Percentiles rank a stretch among this genome's conserved stretches.
phyloP scores from a whole-genome alignment of 768 basidiomycete species.

The Kwoniella botswanensis region DNA sequence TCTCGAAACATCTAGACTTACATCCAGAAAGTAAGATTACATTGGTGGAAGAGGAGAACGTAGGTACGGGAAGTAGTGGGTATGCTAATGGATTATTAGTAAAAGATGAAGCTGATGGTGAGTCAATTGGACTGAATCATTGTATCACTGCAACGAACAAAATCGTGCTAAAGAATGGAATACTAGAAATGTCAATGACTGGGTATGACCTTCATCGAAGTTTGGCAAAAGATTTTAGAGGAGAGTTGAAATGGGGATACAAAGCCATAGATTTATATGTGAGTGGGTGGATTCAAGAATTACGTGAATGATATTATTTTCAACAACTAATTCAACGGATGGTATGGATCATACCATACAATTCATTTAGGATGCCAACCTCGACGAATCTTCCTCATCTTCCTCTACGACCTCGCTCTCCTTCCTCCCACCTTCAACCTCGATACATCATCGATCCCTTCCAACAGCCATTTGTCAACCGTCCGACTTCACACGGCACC shows the following conservation, averaged over 20 bases:
- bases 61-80: slow-evolving; percentile 60
- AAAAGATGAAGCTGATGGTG: slow-evolving; percentile 61
- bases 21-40: slow-evolving; percentile 59
- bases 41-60: slow-evolving; percentile 71
- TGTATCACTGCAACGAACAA: background rate
- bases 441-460: background rate
- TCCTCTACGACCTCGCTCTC: too few relatives aligned
- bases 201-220: slow-evolving; percentile 75
- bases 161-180: background rate
- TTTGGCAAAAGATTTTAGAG: slow-evolving; percentile 71
- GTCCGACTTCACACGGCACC: slow-evolving; percentile 1
- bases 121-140: too few relatives aligned
- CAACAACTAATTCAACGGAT: too few relatives aligned
- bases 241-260: slow-evolving; percentile 76
- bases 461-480: background rate
- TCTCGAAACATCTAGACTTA: slow-evolving; percentile 59
- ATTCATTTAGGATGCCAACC: too few relatives aligned
- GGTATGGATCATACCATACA: too few relatives aligned
- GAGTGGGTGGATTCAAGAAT: background rate
- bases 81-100: slow-evolving; percentile 64
- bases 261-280: slow-evolving; percentile 64
- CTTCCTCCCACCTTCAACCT: background rate
- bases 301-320: too few relatives aligned
- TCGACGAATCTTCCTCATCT: too few relatives aligned
- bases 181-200: slow-evolving; percentile 63